Conservation (phyloP, 2,329 filamentous ascomycete species). For the Penicillium sp. region DNA sequence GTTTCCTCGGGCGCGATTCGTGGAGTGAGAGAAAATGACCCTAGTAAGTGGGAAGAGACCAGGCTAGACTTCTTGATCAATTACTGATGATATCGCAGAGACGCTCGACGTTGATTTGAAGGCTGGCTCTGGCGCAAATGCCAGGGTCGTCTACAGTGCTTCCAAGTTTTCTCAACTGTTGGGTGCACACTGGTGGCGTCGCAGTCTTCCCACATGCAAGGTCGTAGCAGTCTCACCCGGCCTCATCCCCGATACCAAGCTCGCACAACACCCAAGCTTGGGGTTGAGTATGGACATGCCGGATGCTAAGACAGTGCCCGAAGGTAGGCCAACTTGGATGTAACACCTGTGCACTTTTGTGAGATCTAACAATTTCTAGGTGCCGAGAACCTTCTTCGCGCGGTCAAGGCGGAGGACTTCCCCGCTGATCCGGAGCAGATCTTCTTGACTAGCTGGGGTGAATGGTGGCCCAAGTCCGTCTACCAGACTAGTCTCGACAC, state of each 20-base stretch:
- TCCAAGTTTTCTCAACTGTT: conserved; percentile 27
- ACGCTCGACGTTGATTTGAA: conserved; percentile 25
- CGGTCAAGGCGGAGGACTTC: conserved; percentile 18
- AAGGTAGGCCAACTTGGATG: conserved; percentile 14
- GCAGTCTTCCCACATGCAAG: conserved; percentile 20
- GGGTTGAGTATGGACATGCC: conserved; percentile 24
- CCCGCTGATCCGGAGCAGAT: conserved; percentile 26
- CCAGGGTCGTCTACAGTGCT: conserved; percentile 21
- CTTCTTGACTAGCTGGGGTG: conserved; percentile 31
- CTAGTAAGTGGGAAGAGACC: conserved; percentile 15
- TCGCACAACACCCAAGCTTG: conserved; percentile 15
- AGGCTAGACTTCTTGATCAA: background rate
- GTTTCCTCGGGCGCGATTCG: conserved; percentile 29
- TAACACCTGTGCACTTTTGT: background rate
- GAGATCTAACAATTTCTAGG: conserved; percentile 14
- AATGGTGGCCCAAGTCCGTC: conserved; percentile 31
- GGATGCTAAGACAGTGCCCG: conserved; percentile 26
- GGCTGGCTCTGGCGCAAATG: conserved; percentile 23
- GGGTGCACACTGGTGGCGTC: conserved; percentile 28
- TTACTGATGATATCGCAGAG: conserved; percentile 7
- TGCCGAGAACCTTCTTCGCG: conserved; percentile 25
- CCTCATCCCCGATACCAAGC: conserved; percentile 22
- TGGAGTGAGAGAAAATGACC: conserved; percentile 20
- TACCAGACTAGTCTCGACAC: conserved; percentile 22
- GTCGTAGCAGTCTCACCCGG: conserved; percentile 28